Percentiles rank a stretch among this genome's conserved stretches.
phyloP scores from a whole-genome alignment of 768 basidiomycete genomes.

The Hemileccinum impolitum region DNA sequence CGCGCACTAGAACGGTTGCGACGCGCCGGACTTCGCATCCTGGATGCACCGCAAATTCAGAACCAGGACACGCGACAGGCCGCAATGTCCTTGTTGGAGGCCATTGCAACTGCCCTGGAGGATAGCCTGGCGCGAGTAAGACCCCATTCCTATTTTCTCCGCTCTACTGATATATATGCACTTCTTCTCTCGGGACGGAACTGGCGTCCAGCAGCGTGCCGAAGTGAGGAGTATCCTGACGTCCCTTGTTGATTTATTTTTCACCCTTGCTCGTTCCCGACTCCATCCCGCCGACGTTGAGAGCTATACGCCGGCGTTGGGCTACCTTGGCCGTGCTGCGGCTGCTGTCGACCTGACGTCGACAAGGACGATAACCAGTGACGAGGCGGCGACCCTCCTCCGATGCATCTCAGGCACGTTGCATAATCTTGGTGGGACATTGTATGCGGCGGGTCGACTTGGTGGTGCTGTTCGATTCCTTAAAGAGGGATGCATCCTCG shows the following conservation, averaged over 20 bases:
- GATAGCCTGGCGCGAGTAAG: slow-evolving; percentile 30
- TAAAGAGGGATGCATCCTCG: slow-evolving; percentile 55
- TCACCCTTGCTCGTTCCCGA: slow-evolving; percentile 47
- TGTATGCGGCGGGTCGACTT: slow-evolving; percentile 63
- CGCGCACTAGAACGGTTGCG: slow-evolving; percentile 60
- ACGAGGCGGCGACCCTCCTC: slow-evolving; percentile 47
- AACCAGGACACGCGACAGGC: slow-evolving; percentile 5
- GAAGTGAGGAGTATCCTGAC: slow-evolving; percentile 37
- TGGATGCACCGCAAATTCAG: slow-evolving; percentile 36
- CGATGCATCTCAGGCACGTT: slow-evolving; percentile 73
- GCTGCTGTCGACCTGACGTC: slow-evolving; percentile 18
- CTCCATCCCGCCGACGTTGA: slow-evolving; percentile 40
- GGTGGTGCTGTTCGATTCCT: slow-evolving; percentile 69
- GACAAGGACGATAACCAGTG: slow-evolving; percentile 5
- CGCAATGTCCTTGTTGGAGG: slow-evolving; percentile 34
- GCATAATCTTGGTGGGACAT: slow-evolving; percentile 62
- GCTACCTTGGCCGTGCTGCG: slow-evolving; percentile 44
- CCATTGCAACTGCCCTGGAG: slow-evolving; percentile 34
- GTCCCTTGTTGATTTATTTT: slow-evolving; percentile 51
- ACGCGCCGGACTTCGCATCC: slow-evolving; percentile 43
- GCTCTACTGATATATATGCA: not conserved
- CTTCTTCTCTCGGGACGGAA: slow-evolving; percentile 4
- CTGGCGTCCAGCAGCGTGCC: slow-evolving; percentile 1
- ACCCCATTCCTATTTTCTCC: not conserved
- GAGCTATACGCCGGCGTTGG: slow-evolving; percentile 45